Evolutionary conservation across 2,329 filamentous ascomycete genomes (phyloP), one percentile per base, ranked within the genome.

Genomic region (Didymellaceae sp.): DNA sequence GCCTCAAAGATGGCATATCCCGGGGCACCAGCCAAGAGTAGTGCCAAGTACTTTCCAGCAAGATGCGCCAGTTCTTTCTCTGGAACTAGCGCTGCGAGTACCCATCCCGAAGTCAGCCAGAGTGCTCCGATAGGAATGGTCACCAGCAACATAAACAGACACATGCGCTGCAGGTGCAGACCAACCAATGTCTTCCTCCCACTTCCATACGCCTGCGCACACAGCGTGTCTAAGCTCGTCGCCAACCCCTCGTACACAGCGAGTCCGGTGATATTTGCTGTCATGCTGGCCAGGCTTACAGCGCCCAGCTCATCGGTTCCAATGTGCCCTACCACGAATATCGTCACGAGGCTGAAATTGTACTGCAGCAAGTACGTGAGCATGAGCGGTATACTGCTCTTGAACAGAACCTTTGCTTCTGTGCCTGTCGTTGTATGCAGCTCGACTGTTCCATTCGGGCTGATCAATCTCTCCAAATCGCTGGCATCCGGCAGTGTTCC

Each of bases 311-410:
- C 80, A 57, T 80, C 75, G 3, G 78, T 78, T 16, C 80, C 76
- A 7, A 83, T 74, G 58, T 80, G 80, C 1, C 81, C 80, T 0
- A 79, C 80, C 0, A 80, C 77, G 30, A 81, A 75, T 17, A 80
- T 80, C 1, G 78, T 80, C 45, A 81, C 76, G 25, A 82, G 67
- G 9, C 61, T 79, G 57, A 80, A 81, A 6, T 75, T 80, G 57
- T 82, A 83, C 54, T 83, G 79, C 5, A 83, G 71, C 1, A 83
- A 63, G 53, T 82, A 83, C 1, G 80, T 83, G n/a, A 77, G 68
- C 41, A 80, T 77, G 16, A 83, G 68, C 6, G 81, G 80, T 24
- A 77, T 50, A 0, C 78, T 80, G 59, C 79, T 79, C 52, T 67
- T 71, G 28, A 72, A 57, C 22, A 76, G 53, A 31, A 75, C 50